Percentiles rank a stretch among this genome's conserved stretches.
Conservation (phyloP, 129 eudicot genomes). For the Flaveria brownii region DNA sequence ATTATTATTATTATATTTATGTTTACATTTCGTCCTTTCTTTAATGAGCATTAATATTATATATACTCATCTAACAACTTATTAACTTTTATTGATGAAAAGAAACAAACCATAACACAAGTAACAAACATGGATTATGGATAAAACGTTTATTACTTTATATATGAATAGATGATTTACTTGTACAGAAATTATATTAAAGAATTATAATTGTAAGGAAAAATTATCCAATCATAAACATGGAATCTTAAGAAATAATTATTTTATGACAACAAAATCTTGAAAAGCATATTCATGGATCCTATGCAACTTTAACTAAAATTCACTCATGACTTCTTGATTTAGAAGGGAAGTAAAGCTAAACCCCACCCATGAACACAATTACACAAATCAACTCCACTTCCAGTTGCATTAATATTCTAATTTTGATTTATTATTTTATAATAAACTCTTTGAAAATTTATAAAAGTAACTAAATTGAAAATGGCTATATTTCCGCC, state of each 20-base stretch:
- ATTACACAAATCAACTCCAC: background rate
- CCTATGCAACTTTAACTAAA: constrained; percentile 25
- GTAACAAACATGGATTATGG: background rate
- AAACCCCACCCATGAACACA: constrained; percentile 19
- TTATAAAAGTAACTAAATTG: background rate
- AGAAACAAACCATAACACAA: background rate
- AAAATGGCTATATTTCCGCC: background rate
- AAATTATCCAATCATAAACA: background rate
- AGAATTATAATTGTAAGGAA: background rate
- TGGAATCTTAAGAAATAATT: constrained; percentile 18
- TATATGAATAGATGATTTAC: too few relatives aligned
- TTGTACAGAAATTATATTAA: background rate
- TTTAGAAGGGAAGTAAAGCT: constrained; percentile 40
- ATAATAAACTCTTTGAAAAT: background rate
- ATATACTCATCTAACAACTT: background rate
- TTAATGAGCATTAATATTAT: too few relatives aligned
- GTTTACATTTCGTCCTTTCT: background rate
- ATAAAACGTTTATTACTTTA: too few relatives aligned
- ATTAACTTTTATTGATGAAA: background rate
- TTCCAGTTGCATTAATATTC: background rate
- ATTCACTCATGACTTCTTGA: constrained; percentile 34
- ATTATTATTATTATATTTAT: constrained; percentile 16
- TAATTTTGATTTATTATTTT: background rate
- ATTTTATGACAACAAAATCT: background rate
- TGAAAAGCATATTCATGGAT: constrained; percentile 21